A percentile compares a stretch with the other conserved stretches of the same genome.
Evolutionary conservation across 345 rosid species (phyloP).

Genomic region (Passiflora organensis): DNA sequence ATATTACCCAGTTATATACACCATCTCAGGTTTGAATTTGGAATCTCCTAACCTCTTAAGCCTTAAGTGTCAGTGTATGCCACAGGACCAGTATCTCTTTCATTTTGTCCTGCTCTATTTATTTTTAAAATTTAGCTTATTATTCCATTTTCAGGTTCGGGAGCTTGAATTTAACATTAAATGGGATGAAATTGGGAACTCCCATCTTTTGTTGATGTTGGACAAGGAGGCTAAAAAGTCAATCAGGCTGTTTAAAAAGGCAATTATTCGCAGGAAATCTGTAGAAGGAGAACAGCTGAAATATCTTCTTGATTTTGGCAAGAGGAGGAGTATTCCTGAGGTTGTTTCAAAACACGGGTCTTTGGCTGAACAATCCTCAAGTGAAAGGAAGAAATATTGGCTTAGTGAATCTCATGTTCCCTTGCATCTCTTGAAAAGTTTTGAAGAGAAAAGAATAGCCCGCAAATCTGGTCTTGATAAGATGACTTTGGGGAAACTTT

Average conservation of each 20-base stretch:
- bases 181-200: constrained; percentile 89
- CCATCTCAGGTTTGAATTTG: too few species aligned
- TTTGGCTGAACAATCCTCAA: constrained; percentile 72
- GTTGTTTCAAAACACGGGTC: constrained; percentile 62
- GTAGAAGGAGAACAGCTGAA: constrained; percentile 50
- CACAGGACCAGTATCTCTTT: too few species aligned
- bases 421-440: constrained; percentile 83
- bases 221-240: constrained; percentile 76
- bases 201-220: constrained; percentile 43
- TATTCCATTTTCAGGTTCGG: constrained; percentile 55
- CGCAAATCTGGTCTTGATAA: constrained; percentile 39
- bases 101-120: too few species aligned
- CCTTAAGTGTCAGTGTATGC: too few species aligned
- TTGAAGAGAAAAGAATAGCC: constrained; percentile 83
- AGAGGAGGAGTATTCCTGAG: constrained; percentile 81
- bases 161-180: constrained; percentile 68
- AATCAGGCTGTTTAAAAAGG: constrained; percentile 77
- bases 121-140: too few species aligned
- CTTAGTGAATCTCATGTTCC: constrained; percentile 70
- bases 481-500: constrained; percentile 35
- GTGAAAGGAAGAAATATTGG: constrained; percentile 91
- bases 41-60: too few species aligned
- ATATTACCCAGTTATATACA: too few species aligned
- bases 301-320: constrained; percentile 98
- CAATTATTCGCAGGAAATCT: constrained; percentile 67